Evolutionary conservation across 331 rosid genomes (phyloP).

Genomic region (Quercus tomentella): DNA sequence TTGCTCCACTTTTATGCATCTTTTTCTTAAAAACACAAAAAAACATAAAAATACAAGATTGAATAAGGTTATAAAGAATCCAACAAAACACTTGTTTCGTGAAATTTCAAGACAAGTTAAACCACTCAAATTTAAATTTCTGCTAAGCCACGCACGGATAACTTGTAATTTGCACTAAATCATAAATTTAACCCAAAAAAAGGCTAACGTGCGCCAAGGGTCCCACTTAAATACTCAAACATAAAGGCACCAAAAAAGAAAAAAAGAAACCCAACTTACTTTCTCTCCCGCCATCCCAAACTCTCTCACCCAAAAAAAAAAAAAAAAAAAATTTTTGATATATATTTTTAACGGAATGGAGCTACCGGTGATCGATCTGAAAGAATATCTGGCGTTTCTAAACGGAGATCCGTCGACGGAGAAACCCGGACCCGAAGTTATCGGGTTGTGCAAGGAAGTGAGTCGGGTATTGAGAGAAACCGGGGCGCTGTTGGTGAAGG

Average conservation of each 20-base stretch:
- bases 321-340: not conserved
- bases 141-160: fast-evolving
- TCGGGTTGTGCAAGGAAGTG: conserved; percentile 47
- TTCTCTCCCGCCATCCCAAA: not conserved
- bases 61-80: too few species aligned
- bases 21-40: too few species aligned
- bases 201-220: too few species aligned
- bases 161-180: too few species aligned
- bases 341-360: conserved; percentile 34
- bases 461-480: conserved; percentile 75
- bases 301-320: not conserved
- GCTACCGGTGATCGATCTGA: conserved; percentile 72
- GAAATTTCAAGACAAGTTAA: too few species aligned
- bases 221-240: too few species aligned
- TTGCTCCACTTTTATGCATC: fast-evolving
- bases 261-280: too few species aligned
- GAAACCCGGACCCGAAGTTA: conserved; percentile 9
- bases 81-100: fast-evolving
- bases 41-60: too few species aligned
- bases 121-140: too few species aligned
- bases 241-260: not conserved
- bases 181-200: not conserved
- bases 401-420: not conserved
- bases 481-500: conserved; percentile 79
- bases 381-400: conserved; percentile 39